Base-by-base conservation (phyloP, 2,329 filamentous ascomycete species). In the Purpureocillium lavendulum region DNA sequence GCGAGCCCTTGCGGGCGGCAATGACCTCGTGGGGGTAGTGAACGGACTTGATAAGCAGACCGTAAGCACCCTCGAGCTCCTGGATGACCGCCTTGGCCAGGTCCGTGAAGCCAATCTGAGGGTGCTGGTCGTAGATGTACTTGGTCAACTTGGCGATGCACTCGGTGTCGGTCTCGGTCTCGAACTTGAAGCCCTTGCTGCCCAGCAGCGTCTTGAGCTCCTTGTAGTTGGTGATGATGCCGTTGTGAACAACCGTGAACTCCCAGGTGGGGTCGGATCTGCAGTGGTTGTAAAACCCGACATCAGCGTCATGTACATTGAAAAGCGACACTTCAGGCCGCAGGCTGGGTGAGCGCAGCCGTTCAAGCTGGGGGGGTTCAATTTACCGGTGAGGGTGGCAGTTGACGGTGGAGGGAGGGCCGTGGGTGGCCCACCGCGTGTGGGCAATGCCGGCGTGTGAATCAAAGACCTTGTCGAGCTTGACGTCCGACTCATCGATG, bases 191-290 rank as follows among this genome's bases (percentile, higher is more conserved):
- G 61, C 92, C 92, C 78, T 97, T 98, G 74, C 76, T 77, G 69
- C 84, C 78, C 53, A 98, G 77, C 48, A 98, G 81, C 47, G 84
- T 87, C 80, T 90, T 95, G 57, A 98, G 73, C 71, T 98, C 92
- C 77, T 98, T 98, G 80, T 98, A 98, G 79, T 98, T 98, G 73
- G 92, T 98, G 69, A 98, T 98, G 76, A 98, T 98, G 61, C 92
- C 92, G 70, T 98, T 98, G 83, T 98, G 92, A 45, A 97, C 92
- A 55, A 98, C 82, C 50, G 87, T 77, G 66, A 98, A 98, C 70
- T 98, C 85, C 88, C 90, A 98, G 57, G 71, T 86, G 55, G 84
- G 80, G 65, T 98, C 92, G 50, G 90, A 97, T 67, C 89, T 94
- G 50, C 14, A 44, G 39, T 10, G 21, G 5, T 26, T 26, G 5